Base-by-base conservation (phyloP, 345 rosid species). In the Corchorus capsularis region DNA sequence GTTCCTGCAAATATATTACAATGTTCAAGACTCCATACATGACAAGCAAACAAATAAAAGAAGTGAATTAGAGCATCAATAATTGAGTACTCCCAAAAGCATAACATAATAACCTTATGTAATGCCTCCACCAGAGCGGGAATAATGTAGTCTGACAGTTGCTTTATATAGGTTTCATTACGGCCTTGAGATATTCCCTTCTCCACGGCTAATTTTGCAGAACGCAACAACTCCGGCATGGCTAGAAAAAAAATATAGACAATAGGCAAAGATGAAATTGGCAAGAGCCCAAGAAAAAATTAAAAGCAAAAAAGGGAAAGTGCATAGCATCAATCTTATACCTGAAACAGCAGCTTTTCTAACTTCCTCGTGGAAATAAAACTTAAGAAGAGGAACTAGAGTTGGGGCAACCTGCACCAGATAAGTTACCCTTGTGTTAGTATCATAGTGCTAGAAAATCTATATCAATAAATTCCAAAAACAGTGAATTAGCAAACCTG, bases 301-400 rank as follows among this genome's bases (percentile, higher is more conserved):
- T 54, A 13, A n/a, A 35, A 34, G 45, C 16, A 46, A 57, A 39
- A 37, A 3, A 35, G 4, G 8, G 8, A 65, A 17, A 37, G 57
- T 22, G 46, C 16, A 67, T 43, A 46, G 8, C 20, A 15, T 45
- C 71, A 34, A 53, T 20, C 63, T 75, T n/a, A 55, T 87, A 96
- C 99, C 99, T 89, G 99, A 96, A 81, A 96, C 98, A 77, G 99
- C 99, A 69, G 99, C 99, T 88, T 93, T 96, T 87, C 99, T 96
- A 68, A 96, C 99, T 83, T 96, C 99, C 75, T 96, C 99, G 43
- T 96, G 99, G 86, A 96, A 96, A 85, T 96, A 96, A 84, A 96
- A 96, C 83, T 96, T 96, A 73, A 96, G 91, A 70, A 96, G 91
- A 37, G 99, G 99, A 79, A 96, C 99, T 70, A 96, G 73, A 41